A percentile compares a stretch with the other conserved stretches of the same genome.
phyloP scores from a whole-genome alignment of 352 stramenopile genomes.

The Phytophthora citrophthora region DNA sequence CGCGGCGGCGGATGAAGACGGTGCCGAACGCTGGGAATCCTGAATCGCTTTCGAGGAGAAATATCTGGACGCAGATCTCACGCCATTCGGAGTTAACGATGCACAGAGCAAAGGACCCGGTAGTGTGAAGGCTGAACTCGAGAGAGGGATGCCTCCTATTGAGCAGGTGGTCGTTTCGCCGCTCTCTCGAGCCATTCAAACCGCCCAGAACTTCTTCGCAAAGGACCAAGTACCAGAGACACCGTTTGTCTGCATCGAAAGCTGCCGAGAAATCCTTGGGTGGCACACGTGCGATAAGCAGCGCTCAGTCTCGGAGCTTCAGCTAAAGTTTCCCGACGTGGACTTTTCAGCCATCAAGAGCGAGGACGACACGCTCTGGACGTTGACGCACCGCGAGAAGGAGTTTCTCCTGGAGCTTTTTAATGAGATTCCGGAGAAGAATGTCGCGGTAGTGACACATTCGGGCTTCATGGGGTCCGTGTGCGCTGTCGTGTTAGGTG shows the following conservation, averaged over 20 bases:
- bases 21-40: constrained; percentile 53
- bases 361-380: constrained; percentile 65
- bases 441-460: constrained; percentile 69
- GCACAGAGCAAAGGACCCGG: constrained; percentile 30
- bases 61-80: constrained; percentile 74
- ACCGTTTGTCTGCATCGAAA: constrained; percentile 47
- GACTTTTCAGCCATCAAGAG: constrained; percentile 65
- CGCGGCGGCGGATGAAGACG: background rate
- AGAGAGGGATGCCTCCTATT: constrained; percentile 62
- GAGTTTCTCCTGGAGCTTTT: constrained; percentile 64
- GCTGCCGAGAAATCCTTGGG: constrained; percentile 66
- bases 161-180: constrained; percentile 74
- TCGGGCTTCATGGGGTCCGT: constrained; percentile 74
- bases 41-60: constrained; percentile 62
- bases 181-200: constrained; percentile 37
- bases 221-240: constrained; percentile 30
- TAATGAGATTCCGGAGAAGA: constrained; percentile 50
- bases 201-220: constrained; percentile 20
- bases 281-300: constrained; percentile 78
- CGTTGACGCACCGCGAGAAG: constrained; percentile 57
- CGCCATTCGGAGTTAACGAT: constrained; percentile 58
- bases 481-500: constrained; percentile 49
- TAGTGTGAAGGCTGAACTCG: constrained; percentile 43
- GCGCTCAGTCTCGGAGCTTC: constrained; percentile 46
- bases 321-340: constrained; percentile 59